A percentile compares a stretch with the other conserved stretches of the same genome.
Conservation (phyloP, 345 rosid genomes). For the Populus tremula region DNA sequence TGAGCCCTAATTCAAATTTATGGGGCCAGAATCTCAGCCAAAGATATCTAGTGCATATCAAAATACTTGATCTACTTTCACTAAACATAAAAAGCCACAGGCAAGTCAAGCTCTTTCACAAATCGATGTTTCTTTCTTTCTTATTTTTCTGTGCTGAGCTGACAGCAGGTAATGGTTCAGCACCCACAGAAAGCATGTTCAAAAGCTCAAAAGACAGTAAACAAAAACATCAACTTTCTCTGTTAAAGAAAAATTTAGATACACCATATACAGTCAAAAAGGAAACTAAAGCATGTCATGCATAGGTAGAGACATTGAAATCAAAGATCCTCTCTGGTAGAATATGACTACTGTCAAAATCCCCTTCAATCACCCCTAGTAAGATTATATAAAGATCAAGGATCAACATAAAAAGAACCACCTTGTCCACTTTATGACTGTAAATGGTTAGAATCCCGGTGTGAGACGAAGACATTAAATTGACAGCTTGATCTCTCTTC, state of each 20-base stretch:
- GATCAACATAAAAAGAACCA: neutral
- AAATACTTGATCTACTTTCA: neutral
- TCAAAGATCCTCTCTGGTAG: neutral
- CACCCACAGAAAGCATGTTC: neutral
- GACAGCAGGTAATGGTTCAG: neutral
- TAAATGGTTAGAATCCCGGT: neutral
- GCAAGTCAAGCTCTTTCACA: neutral
- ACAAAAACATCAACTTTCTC: neutral
- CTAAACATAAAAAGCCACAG: slow-evolving; percentile 10
- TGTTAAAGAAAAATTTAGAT: no score
- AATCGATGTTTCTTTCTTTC: neutral
- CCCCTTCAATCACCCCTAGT: neutral
- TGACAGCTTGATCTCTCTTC: slow-evolving; percentile 1
- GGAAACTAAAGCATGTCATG: neutral
- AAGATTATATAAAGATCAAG: neutral
- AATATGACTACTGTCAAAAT: neutral
- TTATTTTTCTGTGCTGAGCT: neutral
- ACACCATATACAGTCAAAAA: neutral
- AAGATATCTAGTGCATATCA: neutral
- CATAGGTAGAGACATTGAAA: neutral
- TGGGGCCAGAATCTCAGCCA: neutral
- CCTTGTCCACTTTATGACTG: neutral
- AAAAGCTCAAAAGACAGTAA: neutral
- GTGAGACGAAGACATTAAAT: neutral
- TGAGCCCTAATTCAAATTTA: neutral